Base-by-base conservation (phyloP, 1,284 basidiomycete species). In the Fomitopsis schrenkii region DNA sequence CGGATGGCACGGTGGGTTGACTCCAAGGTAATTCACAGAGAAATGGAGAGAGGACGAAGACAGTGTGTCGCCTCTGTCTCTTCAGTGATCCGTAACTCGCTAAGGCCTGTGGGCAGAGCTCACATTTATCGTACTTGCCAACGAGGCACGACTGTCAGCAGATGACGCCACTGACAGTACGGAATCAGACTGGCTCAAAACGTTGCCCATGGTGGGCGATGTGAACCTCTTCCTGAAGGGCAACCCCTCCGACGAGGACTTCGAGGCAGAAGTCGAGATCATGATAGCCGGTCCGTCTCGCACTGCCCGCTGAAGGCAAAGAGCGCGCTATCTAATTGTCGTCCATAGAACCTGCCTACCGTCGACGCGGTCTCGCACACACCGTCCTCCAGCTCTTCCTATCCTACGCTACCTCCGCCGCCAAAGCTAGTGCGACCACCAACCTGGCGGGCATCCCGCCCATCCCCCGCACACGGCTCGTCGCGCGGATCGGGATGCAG, bases 31-130 rank as follows among this genome's bases (percentile, higher is more conserved):
- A 5, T 10, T 48, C 10, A 26, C 67, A 95, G 92, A 77, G 53
- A 92, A 90, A 71, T 98, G 96, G 96, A 88, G 88, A 66, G 71
- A 82, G 2, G 96, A 98, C 71, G 83, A 88, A 58, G 95, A 98
- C 74, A 98, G 90, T 90, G 60, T 63, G 85, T 75, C 10, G 19
- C 19, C 35, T 50, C 62, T 57, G 55, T 58, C 45, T 59, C 45
- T 19, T 50, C 12, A 33, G 40, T 53, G 40, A 46, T 50, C 59
- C 63, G 61, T 58, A 63, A 57, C 22, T 26, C 45, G 33, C 35
- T 38, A 3, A 50, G 19, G 45, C 54, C 30, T 17, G 36, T n/a
- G 26, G 35, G 9, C 63, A 92, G 89, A 98, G 74, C 77, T 98
- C 26, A 98, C 96, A 0, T 97, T 97, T 73, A 97, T 98, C 75